Conservation (phyloP, 1,284 basidiomycete species). For the Cryptococcus hybrid region DNA sequence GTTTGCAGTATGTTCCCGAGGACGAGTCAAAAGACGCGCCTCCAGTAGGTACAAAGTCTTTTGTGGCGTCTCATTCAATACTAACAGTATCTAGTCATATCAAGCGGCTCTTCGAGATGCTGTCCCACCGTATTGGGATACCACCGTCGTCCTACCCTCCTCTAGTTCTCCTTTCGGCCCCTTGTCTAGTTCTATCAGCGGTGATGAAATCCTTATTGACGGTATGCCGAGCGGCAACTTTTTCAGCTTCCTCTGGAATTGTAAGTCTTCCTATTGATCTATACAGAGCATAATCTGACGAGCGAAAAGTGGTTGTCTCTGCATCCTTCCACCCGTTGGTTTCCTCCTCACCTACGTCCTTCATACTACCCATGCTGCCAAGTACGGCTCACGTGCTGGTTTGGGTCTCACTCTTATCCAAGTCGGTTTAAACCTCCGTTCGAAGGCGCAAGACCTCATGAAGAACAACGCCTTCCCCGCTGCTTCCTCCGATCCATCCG, state of each 20-base stretch:
- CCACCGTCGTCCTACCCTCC: constrained; percentile 72
- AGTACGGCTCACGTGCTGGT: constrained; percentile 89
- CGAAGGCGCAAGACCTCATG: constrained; percentile 47
- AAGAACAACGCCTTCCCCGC: constrained; percentile 37
- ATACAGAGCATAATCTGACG: not conserved
- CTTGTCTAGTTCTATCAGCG: constrained; percentile 49
- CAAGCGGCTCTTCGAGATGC: constrained; percentile 83
- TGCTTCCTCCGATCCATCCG: constrained; percentile 23
- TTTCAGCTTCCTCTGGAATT: constrained; percentile 51
- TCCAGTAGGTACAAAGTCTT: constrained; percentile 60
- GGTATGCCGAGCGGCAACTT: constrained; percentile 58
- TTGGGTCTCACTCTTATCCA: constrained; percentile 93
- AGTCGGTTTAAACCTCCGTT: constrained; percentile 80
- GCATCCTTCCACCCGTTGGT: constrained; percentile 97
- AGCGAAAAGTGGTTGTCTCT: constrained; percentile 66
- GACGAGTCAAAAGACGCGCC: constrained; percentile 77
- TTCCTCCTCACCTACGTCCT: constrained; percentile 92
- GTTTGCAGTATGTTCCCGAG: constrained; percentile 67
- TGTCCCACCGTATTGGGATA: constrained; percentile 97
- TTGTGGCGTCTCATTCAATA: not conserved
- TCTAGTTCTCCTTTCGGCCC: constrained; percentile 51
- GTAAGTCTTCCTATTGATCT: constrained; percentile 17
- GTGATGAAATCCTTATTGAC: constrained; percentile 58
- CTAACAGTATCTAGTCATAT: constrained; percentile 63
- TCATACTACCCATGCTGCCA: constrained; percentile 91